Conservation (phyloP, 371 early-diverging fungal species). For the Sporodiniella umbellata region DNA sequence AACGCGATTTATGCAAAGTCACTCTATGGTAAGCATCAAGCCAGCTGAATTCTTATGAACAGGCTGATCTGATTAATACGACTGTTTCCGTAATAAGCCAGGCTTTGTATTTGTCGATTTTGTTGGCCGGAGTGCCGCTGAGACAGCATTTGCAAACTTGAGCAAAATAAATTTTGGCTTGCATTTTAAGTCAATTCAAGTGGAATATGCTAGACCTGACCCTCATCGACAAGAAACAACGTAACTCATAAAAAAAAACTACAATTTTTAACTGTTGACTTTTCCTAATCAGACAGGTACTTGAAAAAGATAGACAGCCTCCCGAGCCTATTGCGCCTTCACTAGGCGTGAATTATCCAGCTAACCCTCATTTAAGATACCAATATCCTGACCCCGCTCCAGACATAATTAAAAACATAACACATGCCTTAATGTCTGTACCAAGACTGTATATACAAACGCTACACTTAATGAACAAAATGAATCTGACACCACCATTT, state of each 20-base stretch:
- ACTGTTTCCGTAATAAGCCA: conserved; percentile 6
- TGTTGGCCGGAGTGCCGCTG: conserved; percentile 35
- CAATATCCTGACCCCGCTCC: conserved; percentile 56
- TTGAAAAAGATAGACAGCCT: not conserved
- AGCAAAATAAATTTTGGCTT: conserved; percentile 28
- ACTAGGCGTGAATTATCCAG: conserved; percentile 31
- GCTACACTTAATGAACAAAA: conserved; percentile 71
- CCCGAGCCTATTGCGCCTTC: conserved; percentile 10
- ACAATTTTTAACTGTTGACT: not conserved
- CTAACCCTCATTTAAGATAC: conserved; percentile 48
- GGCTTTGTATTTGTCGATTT: conserved; percentile 53
- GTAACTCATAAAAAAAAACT: too few relatives aligned
- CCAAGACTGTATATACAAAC: conserved; percentile 65
- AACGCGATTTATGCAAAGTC: conserved; percentile 34
- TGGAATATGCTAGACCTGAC: conserved; percentile 49
- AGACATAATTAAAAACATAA: conserved; percentile 46
- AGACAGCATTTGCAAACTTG: conserved; percentile 27
- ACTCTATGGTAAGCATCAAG: conserved; percentile 29
- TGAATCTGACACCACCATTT: conserved; percentile 69
- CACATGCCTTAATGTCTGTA: conserved; percentile 47
- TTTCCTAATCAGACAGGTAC: not conserved
- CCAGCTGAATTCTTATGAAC: not conserved
- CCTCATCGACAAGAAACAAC: conserved; percentile 24
- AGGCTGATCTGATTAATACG: too few relatives aligned
- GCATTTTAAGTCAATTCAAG: conserved; percentile 26